Base-by-base conservation (phyloP, 2,329 filamentous ascomycete species). In the Zasmidium cellare region DNA sequence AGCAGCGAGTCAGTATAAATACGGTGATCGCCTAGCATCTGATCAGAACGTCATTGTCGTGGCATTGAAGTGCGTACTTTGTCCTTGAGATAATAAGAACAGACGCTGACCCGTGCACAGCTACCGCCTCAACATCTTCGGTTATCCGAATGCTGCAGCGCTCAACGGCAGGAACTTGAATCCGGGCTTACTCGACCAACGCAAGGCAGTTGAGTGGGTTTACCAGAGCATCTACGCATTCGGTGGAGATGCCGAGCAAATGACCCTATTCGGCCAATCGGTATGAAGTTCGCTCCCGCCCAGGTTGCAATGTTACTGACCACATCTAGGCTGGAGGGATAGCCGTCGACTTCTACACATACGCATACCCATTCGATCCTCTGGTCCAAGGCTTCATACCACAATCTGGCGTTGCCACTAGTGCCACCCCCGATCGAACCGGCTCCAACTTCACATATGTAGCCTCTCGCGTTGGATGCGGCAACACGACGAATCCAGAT, bases 181-280 rank as follows among this genome's bases (percentile, higher is more conserved):
- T 19, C 58, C 60, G 1, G 73, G 72, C 1, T 66, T 75, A 9
- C 65, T 71, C 20, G 74, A 75, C 38, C 73, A 75, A 57, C 66
- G 73, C 1, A 59, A 71, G 44, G 73, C 72, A 1, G 71, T 76
- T 22, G 72, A 75, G 55, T 75, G 72, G 71, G 70, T 72, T 9
- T 68, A 70, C 24, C 67, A 74, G 46, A 70, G 75, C 55, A 74
- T 75, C 22, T 56, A 60, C 5, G 51, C 55, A 9, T 73, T 74
- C 53, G 69, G 70, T 9, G 72, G 72, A 24, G 68, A 73, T 53
- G 52, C 53, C 0, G 53, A 63, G 25, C 46, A 57, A 2, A 65
- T 69, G 55, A 58, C 58, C 11, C 54, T 69, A 11, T 69, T 67
- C 51, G 67, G 67, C 2, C 67, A 70, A 57, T 68, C 64, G 2